These are phyloP conservation scores for Eleusine coracana DNA, from an alignment of 176 grass and related monocot genomes.

Conservation along the genomic window DNA sequence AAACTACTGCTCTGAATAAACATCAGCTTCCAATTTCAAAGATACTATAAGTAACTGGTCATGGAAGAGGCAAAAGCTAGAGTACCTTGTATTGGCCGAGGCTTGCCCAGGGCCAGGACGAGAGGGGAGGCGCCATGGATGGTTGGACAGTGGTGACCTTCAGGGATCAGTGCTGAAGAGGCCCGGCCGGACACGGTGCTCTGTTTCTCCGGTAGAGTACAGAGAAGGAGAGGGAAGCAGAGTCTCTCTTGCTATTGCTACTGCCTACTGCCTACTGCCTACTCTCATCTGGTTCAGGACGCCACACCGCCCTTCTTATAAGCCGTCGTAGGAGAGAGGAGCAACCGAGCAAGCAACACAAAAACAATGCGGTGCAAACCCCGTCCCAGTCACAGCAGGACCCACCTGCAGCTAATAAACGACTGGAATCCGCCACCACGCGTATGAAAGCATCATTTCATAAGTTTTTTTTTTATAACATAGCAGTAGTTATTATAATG, in stretches of 20 bases:
- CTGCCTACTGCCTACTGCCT: background rate
- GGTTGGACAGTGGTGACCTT: background rate
- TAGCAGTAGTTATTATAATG: too few species aligned
- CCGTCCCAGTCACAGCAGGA: too few species aligned
- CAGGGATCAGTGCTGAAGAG: slow-evolving; percentile 7
- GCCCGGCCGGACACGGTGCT: background rate
- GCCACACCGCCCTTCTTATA: slow-evolving; percentile 29
- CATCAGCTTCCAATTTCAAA: background rate
- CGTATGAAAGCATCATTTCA: too few species aligned
- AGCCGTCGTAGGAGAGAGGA: too few species aligned
- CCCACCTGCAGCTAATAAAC: too few species aligned
- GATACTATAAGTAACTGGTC: background rate
- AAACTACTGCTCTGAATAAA: background rate
- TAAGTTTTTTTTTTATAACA: too few species aligned
- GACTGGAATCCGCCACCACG: too few species aligned
- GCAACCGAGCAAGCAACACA: background rate
- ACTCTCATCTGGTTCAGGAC: background rate
- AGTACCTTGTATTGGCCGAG: slow-evolving; percentile 75
- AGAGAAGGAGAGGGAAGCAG: background rate
- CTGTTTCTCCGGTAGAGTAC: background rate
- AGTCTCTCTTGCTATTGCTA: background rate
- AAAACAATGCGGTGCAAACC: too few species aligned
- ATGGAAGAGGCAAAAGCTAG: background rate
- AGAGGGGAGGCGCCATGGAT: slow-evolving; percentile 58
- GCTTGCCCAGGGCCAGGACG: slow-evolving; percentile 86